These are phyloP conservation scores for Phaeotremella fagi DNA, from an alignment of 768 basidiomycete species.

Conservation along the genomic window DNA sequence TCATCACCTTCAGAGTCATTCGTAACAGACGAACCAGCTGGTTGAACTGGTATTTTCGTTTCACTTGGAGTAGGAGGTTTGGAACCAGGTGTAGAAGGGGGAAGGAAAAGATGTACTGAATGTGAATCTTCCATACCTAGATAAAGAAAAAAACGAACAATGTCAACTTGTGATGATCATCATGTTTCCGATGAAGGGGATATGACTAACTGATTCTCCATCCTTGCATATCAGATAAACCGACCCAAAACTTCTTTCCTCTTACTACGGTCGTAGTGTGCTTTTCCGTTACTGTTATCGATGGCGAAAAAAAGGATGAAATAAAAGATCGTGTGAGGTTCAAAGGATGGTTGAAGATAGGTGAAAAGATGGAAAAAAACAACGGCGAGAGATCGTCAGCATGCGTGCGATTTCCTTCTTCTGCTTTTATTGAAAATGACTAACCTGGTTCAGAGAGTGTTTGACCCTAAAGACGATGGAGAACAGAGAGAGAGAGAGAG, in stretches of 20 bases:
- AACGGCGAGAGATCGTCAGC: slow-evolving; percentile 8
- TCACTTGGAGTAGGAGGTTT: slow-evolving; percentile 10
- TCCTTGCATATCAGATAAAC: slow-evolving; percentile 95
- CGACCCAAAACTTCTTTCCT: slow-evolving; percentile 55
- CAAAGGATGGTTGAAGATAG: not conserved
- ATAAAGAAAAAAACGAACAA: not conserved
- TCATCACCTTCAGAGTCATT: slow-evolving; percentile 53
- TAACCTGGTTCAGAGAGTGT: slow-evolving; percentile 47
- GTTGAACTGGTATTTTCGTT: slow-evolving; percentile 35
- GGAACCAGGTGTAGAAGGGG: slow-evolving; percentile 22
- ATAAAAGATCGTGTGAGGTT: slow-evolving; percentile 15
- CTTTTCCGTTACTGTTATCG: slow-evolving; percentile 61
- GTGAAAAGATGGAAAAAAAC: not conserved
- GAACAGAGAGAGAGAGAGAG: not conserved
- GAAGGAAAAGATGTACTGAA: slow-evolving; percentile 64
- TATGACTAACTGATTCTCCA: slow-evolving; percentile 87
- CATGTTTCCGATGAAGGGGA: not conserved
- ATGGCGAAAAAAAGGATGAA: not conserved
- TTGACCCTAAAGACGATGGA: slow-evolving; percentile 35
- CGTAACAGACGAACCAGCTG: slow-evolving; percentile 42
- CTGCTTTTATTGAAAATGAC: not conserved
- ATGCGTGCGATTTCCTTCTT: too few relatives aligned
- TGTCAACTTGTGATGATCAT: not conserved
- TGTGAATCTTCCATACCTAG: slow-evolving; percentile 98
- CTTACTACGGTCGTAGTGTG: slow-evolving; percentile 52